Evolutionary conservation across 768 basidiomycete species (phyloP).

Genomic region (Auricularia heimuer): DNA sequence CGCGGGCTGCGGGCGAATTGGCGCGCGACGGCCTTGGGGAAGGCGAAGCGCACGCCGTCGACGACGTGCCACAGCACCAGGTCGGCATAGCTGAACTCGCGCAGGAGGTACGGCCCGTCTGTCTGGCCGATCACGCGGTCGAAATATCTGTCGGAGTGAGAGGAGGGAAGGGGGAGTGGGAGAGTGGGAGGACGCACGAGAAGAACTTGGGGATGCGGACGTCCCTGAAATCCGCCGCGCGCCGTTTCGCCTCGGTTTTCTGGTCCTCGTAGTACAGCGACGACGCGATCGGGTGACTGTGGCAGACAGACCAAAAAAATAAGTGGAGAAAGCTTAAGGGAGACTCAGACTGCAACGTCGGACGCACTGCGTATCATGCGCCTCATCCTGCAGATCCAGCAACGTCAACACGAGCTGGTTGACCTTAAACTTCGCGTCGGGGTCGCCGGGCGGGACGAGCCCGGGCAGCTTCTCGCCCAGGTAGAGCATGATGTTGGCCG

Average conservation of each 20-base stretch:
- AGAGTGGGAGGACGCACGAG: conserved; percentile 22
- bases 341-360: background rate
- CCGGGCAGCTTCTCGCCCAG: conserved; percentile 26
- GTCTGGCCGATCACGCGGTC: conserved; percentile 20
- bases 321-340: background rate
- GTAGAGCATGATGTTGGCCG: conserved; percentile 28
- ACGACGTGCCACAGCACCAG: conserved; percentile 32
- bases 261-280: conserved; percentile 33
- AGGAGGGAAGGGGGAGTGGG: background rate
- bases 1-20: conserved; percentile 18
- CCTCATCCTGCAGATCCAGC: conserved; percentile 27
- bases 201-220: conserved; percentile 33
- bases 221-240: conserved; percentile 26
- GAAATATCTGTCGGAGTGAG: conserved; percentile 14
- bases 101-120: conserved; percentile 20
- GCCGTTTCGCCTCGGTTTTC: conserved; percentile 24
- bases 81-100: conserved; percentile 22
- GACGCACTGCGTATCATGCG: conserved; percentile 14
- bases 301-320: no score
- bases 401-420: conserved; percentile 31
- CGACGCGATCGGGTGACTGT: conserved; percentile 27
- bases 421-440: conserved; percentile 18
- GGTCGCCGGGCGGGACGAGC: conserved; percentile 18
- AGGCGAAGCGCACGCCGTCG: conserved; percentile 25
- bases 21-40: conserved; percentile 25